These are phyloP conservation scores for Triticum turgidum DNA, from an alignment of 176 grass and related monocot species.

Conservation along the genomic window DNA sequence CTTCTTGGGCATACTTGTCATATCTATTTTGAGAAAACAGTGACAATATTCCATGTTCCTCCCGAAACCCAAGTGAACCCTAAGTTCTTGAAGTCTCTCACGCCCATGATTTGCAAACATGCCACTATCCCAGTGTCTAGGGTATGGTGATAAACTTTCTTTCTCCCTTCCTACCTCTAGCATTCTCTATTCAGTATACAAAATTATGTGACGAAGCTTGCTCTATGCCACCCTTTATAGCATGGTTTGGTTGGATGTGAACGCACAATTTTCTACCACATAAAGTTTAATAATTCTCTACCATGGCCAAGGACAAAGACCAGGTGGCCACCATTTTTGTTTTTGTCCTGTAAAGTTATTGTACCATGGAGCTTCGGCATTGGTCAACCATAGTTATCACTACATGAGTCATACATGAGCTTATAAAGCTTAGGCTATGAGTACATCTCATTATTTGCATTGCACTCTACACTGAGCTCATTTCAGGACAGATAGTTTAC, in stretches of 20 bases:
- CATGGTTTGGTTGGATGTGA: background rate
- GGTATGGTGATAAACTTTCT: background rate
- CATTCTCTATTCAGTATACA: background rate
- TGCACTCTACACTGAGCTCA: background rate
- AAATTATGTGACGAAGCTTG: background rate
- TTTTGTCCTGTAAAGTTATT: too few relatives aligned
- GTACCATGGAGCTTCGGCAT: too few relatives aligned
- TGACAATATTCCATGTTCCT: too few relatives aligned
- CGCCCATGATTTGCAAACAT: too few relatives aligned
- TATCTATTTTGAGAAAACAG: too few relatives aligned
- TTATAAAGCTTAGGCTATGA: background rate
- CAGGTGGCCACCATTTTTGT: background rate
- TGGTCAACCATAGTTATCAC: background rate
- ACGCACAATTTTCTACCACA: background rate
- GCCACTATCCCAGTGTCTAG: too few relatives aligned
- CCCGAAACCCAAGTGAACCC: too few relatives aligned
- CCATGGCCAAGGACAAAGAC: background rate
- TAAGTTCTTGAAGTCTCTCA: too few relatives aligned
- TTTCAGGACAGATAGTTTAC: too few relatives aligned
- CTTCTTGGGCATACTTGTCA: too few relatives aligned
- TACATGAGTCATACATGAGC: background rate
- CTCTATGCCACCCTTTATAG: background rate
- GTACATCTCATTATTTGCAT: background rate
- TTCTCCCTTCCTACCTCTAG: background rate
- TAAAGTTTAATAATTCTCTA: background rate